Evolutionary conservation across 805 yeast species (phyloP), one percentile per base, ranked within the genome.

Genomic region (Scheffersomyces lignosus): DNA sequence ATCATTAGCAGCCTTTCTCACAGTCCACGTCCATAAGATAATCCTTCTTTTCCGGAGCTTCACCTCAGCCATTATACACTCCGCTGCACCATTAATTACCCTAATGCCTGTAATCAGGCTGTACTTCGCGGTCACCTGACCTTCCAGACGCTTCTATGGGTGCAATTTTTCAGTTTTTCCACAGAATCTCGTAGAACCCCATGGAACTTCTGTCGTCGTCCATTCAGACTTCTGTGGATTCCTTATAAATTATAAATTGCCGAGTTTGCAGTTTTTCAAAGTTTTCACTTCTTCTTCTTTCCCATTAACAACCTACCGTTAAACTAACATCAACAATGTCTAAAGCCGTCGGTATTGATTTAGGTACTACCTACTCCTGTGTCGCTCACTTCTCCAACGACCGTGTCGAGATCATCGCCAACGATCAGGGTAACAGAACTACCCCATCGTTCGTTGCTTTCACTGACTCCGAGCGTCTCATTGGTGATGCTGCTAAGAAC

Each of bases 391-490:
- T 54, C 41, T 49, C 61, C 51, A 56, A 56, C 49, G 60, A 54
- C 49, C 55, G 60, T 49, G 62, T 56, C 31, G 62, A 56, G 46
- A 56, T 56, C 36, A 56, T 56, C 31, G 62, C 62, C 50, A 56
- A 56, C 47, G 62, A 56, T 44, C 62, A 56, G 41, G 62, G 62
- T 53, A 56, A 56, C 61, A 56, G 62, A 54, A 53, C 58, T 48
- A 56, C 62, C 14, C 62, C 62, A 23, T 56, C 62, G 46, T 56
- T 56, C 51, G 62, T 56, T 36, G 62, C 56, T 31, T 56, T 56
- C 61, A 56, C 61, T 41, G 58, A 53, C 58, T 39, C 58, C 38
- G 62, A 56, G 48, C 51, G 61, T 51, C 53, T 56, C 56, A 56
- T 56, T 36, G 62, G 62, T 48, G 62, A 56, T 48, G 62, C 62